phyloP scores from a whole-genome alignment of 78 protist species.

The Polysphondylium violaceum region DNA sequence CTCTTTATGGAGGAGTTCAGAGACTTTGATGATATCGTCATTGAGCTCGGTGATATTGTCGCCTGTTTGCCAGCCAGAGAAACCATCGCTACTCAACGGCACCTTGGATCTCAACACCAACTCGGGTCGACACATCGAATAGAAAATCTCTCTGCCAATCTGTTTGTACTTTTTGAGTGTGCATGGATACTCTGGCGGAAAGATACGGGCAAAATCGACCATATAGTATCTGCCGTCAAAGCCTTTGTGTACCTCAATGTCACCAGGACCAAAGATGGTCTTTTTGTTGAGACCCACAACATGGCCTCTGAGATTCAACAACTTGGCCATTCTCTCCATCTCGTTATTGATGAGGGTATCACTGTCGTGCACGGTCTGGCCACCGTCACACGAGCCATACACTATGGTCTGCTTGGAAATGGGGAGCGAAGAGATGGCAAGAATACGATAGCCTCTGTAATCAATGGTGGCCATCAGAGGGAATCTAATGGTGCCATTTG shows the following conservation, averaged over 20 bases:
- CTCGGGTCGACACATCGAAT: constrained; percentile 67
- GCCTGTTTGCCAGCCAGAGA: constrained; percentile 68
- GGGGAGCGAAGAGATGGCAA: constrained; percentile 62
- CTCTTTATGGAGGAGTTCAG: constrained; percentile 21
- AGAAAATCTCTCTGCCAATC: constrained; percentile 72
- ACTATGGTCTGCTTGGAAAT: constrained; percentile 59
- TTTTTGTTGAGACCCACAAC: constrained; percentile 13
- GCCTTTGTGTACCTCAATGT: constrained; percentile 64
- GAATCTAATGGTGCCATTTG: constrained; percentile 25
- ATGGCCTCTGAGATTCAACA: constrained; percentile 50
- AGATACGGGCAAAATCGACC: constrained; percentile 68
- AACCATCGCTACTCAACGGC: constrained; percentile 46
- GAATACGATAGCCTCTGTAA: constrained; percentile 47
- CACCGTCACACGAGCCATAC: constrained; percentile 80
- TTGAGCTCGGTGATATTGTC: constrained; percentile 28
- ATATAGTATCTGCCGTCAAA: constrained; percentile 57
- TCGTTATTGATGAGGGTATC: constrained; percentile 18
- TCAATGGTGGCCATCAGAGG: constrained; percentile 75
- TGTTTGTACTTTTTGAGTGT: constrained; percentile 2
- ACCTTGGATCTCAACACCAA: not conserved
- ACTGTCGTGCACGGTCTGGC: constrained; percentile 21
- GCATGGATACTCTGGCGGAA: constrained; percentile 57
- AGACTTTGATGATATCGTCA: constrained; percentile 19
- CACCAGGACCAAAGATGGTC: constrained; percentile 69
- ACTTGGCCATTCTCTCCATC: constrained; percentile 37